Base-by-base conservation (phyloP, 352 stramenopile species). In the Pythium folliculosum region DNA sequence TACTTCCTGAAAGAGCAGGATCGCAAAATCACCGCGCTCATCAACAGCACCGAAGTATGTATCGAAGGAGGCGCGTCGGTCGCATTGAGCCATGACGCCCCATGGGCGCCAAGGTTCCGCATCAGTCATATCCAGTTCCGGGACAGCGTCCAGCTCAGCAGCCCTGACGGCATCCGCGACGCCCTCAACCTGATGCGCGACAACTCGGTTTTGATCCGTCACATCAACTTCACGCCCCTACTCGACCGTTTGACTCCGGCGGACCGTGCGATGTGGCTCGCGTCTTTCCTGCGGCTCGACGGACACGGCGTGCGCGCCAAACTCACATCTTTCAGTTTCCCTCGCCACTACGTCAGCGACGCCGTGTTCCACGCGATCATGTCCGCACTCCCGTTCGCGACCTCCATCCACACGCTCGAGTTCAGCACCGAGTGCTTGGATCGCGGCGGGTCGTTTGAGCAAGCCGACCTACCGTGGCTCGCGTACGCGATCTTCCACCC, bases 401-500 rank as follows among this genome's bases (percentile, higher is more conserved):
- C n/a, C 6, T 22, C 54, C 5, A 32, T 38, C 13, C 54, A 61
- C 21, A 49, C 53, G 53, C 21, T 60, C n/a, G 14, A 19, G 16
- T 27, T 59, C 37, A 54, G 9, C n/a, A 57, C 50, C 1, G 16
- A 37, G 14, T 50, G 6, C 21, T 23, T 5, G 5, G 4, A 25
- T 27, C 52, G 47, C 7, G 22, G 3, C 10, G 47, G 47, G 13
- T 13, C 30, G 30, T 47, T 45, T 45, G 30, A 59, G 51, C 4
- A 17, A 22, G n/a, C 22, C 13, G 22, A 50, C 13, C 16, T 52
- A 3, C 19, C 27, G 10, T 61, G 54, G 54, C 22, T 61, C 38
- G 54, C 54, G 12, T 61, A 52, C 38, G 54, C 54, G 1, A 35
- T 51, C 9, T 50, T 61, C 12, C 54, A 61, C 21, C 54, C 54